Base-by-base conservation (phyloP, 768 basidiomycete genomes). In the Leccinum broughii region DNA sequence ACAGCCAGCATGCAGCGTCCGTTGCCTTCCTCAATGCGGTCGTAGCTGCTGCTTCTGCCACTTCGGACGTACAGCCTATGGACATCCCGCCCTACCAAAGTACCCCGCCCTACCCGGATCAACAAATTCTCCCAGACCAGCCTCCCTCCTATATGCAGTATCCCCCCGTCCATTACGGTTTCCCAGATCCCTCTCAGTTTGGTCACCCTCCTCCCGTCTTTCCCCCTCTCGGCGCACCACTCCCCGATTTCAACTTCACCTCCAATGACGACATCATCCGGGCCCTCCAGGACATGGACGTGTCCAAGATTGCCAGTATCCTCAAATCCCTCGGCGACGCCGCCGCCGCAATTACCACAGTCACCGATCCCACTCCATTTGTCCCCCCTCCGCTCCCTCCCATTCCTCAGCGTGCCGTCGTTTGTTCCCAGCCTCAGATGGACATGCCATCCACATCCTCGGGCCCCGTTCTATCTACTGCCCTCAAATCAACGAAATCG, bases 241-340 rank as follows among this genome's bases (percentile, higher is more conserved):
- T 76, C 44, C 74, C 77, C 15, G 78, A 77, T 26, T 68, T 80
- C n/a, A 72, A 70, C 28, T 76, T 76, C 57, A 78, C 80, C 13
- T 87, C 87, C 26, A 89, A 84, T 66, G 90, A 92, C 52, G 88
- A 90, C 61, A 82, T 92, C 50, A 75, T 92, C 49, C 88, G 86
- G 35, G 85, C 84, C 11, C 73, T 92, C 53, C 89, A 92, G 69
- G 84, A 86, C 52, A 76, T 92, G 61, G 90, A 92, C 64, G 64
- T 75, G 10, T 80, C 86, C 55, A 90, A 86, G 75, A 83, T 92
- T 58, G 83, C 88, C 0, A 81, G 77, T 56, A 87, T 85, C 11
- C 77, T 92, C 59, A 87, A 84, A 70, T 82, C 83, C 8, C 75
- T 90, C 1, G 84, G 84, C 9, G 88, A 88, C 35, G 83, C 83